These are phyloP conservation scores for Sordariomycetes sp. DNA, from an alignment of 2,329 filamentous ascomycete species.

Conservation along the genomic window DNA sequence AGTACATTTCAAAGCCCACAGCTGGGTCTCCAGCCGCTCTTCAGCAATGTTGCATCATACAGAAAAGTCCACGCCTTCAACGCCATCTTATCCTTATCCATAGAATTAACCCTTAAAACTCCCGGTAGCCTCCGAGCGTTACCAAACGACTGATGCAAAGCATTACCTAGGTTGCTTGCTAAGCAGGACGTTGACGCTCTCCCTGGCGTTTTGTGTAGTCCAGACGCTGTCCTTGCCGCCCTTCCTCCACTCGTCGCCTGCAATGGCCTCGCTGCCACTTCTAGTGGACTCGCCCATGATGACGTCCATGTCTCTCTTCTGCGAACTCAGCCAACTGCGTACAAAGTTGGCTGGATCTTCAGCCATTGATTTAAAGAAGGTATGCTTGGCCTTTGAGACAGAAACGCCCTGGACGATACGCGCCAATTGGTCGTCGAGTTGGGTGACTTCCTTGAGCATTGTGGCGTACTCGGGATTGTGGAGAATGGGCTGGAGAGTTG, in stretches of 20 bases:
- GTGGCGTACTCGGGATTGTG: conserved; percentile 61
- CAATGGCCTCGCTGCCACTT: conserved; percentile 45
- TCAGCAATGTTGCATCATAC: no score
- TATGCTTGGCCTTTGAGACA: conserved; percentile 81
- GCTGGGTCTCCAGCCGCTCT: no score
- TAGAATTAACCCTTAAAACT: no score
- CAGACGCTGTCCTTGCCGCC: conserved; percentile 46
- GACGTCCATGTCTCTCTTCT: conserved; percentile 83
- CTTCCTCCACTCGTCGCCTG: conserved; percentile 61
- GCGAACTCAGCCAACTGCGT: conserved; percentile 79
- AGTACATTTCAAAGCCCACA: no score
- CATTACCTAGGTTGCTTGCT: conserved; percentile 37
- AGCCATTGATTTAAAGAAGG: conserved; percentile 71
- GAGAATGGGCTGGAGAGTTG: conserved; percentile 55
- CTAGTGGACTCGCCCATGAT: conserved; percentile 73
- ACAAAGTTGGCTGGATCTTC: conserved; percentile 80
- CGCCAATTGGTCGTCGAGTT: conserved; percentile 78
- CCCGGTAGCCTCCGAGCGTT: no score
- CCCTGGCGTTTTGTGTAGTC: conserved; percentile 47
- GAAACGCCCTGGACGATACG: conserved; percentile 73
- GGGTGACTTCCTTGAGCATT: conserved; percentile 66
- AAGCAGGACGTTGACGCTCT: conserved; percentile 54
- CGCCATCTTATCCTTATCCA: no score
- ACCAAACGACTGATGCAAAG: no score
- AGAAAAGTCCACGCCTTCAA: no score